Evolutionary conservation across 23 red algal species (phyloP).

Genomic region (Pyropia haitanensis): DNA sequence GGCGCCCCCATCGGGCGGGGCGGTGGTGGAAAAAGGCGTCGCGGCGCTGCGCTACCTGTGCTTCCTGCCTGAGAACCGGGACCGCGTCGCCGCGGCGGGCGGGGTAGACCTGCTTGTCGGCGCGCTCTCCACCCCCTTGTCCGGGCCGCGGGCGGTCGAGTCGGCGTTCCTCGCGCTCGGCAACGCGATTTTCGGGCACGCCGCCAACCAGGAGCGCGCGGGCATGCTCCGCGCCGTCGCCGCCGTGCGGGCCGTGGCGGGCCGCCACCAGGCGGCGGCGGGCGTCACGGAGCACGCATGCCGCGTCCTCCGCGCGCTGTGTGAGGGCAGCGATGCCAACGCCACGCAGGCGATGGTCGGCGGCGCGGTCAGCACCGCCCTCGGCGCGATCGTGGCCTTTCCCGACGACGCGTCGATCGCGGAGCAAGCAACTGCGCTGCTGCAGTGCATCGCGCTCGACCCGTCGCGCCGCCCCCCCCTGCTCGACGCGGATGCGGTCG

Average conservation of each 20-base stretch:
- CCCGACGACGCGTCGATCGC: conserved; percentile 39
- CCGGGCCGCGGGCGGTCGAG: conserved; percentile 18
- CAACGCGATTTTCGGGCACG: conserved; percentile 45
- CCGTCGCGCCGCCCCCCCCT: conserved; percentile 11
- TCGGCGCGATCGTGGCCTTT: conserved; percentile 53
- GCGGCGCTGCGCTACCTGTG: conserved; percentile 49
- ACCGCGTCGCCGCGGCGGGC: conserved; percentile 5
- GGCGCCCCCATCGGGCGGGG: conserved; percentile 17
- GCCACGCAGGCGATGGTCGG: conserved; percentile 14
- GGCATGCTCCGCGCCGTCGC: conserved; percentile 29
- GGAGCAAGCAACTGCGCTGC: conserved; percentile 60
- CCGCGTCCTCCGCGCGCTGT: conserved; percentile 45
- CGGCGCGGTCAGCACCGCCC: conserved; percentile 42
- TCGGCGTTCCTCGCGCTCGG: conserved; percentile 46
- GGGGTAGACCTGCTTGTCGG: conserved; percentile 45
- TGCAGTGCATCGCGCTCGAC: conserved; percentile 31
- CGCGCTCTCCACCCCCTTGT: conserved; percentile 6
- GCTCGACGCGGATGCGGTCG: conserved; percentile 14
- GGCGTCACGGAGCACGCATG: conserved; percentile 59
- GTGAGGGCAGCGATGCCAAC: conserved; percentile 42
- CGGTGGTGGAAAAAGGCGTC: conserved; percentile 44
- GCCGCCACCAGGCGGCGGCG: conserved; percentile 13
- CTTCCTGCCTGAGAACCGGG: conserved; percentile 47
- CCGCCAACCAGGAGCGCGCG: conserved; percentile 29
- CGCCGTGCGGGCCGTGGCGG: conserved; percentile 25